These are phyloP conservation scores for Blastobotrys americana DNA, from an alignment of 805 yeast species.

Conservation along the genomic window DNA sequence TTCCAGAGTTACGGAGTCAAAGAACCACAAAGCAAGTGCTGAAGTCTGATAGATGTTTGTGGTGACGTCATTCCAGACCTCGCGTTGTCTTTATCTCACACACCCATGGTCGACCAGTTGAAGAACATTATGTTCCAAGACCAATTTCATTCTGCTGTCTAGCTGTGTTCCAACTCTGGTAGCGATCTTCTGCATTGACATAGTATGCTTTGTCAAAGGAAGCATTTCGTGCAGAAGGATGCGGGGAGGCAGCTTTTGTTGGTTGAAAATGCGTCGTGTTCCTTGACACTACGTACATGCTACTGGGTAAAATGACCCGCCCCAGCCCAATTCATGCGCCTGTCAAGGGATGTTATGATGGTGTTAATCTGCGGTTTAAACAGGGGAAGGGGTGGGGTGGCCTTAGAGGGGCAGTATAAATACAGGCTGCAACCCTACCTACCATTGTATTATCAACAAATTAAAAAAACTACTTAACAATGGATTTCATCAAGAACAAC, in stretches of 20 bases:
- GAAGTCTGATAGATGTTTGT: too few species aligned
- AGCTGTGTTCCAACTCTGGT: too few species aligned
- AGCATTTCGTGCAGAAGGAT: neutral
- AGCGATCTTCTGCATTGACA: too few species aligned
- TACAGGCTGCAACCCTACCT: constrained; percentile 7
- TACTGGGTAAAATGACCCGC: too few species aligned
- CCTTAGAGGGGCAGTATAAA: constrained; percentile 1
- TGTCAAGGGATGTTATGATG: neutral
- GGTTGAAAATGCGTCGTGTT: neutral
- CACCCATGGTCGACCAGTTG: too few species aligned
- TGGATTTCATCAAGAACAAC: constrained; percentile 11
- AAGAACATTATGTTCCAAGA: too few species aligned
- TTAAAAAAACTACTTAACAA: constrained; percentile 9
- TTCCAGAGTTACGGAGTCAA: too few species aligned
- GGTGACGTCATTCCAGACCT: too few species aligned
- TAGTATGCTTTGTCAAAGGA: too few species aligned
- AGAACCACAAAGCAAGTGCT: too few species aligned
- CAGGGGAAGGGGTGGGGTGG: constrained; percentile 2
- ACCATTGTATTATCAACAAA: constrained; percentile 9
- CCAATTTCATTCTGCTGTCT: too few species aligned
- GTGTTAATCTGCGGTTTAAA: neutral
- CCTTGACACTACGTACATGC: neutral
- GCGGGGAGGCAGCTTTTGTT: neutral
- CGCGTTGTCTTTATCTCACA: too few species aligned
- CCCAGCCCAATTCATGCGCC: neutral